phyloP scores from a whole-genome alignment of 352 stramenopile genomes.

The Thalassiosira hispida region DNA sequence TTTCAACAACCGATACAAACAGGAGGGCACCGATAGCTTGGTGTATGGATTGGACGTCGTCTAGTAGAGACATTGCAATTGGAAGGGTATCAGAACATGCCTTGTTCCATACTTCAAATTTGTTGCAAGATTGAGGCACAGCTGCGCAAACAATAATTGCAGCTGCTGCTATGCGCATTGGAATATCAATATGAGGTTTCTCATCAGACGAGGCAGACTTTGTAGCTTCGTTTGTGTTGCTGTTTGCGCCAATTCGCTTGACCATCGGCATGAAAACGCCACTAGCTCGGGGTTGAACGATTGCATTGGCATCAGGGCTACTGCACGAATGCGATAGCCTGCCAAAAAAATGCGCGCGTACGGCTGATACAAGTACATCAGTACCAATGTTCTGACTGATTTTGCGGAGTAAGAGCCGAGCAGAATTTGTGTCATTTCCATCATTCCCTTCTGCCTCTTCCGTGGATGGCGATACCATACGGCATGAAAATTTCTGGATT shows the following conservation, averaged over 20 bases:
- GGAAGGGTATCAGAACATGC: constrained; percentile 36
- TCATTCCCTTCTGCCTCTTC: not conserved
- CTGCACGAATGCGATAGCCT: constrained; percentile 10
- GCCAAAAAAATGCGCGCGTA: constrained; percentile 65
- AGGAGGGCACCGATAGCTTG: constrained; percentile 35
- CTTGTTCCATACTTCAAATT: constrained; percentile 19
- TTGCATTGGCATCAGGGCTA: not conserved
- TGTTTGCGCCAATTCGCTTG: constrained; percentile 12
- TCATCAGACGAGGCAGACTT: constrained; percentile 12
- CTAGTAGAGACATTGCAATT: constrained; percentile 39
- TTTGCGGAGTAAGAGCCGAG: constrained; percentile 14
- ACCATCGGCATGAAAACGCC: constrained; percentile 40
- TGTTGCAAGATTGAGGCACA: not conserved
- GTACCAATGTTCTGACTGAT: constrained; percentile 43
- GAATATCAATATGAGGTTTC: constrained; percentile 27
- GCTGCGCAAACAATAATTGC: constrained; percentile 32
- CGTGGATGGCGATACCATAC: not conserved
- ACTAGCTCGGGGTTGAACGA: constrained; percentile 12
- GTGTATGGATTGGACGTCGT: constrained; percentile 39
- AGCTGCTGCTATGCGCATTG: constrained; percentile 29
- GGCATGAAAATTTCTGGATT: constrained; percentile 14
- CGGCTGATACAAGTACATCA: constrained; percentile 31
- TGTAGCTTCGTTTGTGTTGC: constrained; percentile 15
- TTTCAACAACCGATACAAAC: constrained; percentile 30
- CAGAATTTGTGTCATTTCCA: not conserved